Conservation (phyloP, 75 land plant genomes). For the Picea sitchensis region DNA sequence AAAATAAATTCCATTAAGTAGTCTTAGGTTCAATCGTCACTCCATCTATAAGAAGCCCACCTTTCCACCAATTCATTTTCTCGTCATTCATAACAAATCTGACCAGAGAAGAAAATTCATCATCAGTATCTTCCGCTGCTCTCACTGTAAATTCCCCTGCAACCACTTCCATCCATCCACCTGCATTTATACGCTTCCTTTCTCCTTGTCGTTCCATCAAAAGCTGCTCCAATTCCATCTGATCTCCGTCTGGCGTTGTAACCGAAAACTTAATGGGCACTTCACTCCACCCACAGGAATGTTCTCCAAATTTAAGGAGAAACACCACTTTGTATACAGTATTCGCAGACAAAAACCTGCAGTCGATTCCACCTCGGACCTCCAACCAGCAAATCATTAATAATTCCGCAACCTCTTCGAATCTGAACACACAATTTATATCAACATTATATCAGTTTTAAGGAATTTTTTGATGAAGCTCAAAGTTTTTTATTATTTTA, state of each 20-base stretch:
- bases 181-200: neutral
- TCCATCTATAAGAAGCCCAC: neutral
- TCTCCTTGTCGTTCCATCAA: neutral
- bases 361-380: neutral
- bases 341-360: neutral
- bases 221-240: neutral
- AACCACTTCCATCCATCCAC: conserved; percentile 2
- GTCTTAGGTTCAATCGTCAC: neutral
- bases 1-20: neutral
- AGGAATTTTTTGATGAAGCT: too few species aligned
- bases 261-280: neutral
- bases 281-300: neutral
- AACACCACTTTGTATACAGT: neutral
- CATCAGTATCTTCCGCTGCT: neutral
- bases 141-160: conserved; percentile 1
- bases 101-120: neutral
- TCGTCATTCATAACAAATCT: neutral
- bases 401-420: neutral
- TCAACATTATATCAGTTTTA: too few species aligned
- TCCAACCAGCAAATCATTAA: neutral
- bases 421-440: neutral
- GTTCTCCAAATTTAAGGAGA: neutral
- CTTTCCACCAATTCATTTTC: neutral
- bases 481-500: too few species aligned
- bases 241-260: neutral